Base-by-base conservation (phyloP, 1,284 basidiomycete species). In the Trametes hirsuta region DNA sequence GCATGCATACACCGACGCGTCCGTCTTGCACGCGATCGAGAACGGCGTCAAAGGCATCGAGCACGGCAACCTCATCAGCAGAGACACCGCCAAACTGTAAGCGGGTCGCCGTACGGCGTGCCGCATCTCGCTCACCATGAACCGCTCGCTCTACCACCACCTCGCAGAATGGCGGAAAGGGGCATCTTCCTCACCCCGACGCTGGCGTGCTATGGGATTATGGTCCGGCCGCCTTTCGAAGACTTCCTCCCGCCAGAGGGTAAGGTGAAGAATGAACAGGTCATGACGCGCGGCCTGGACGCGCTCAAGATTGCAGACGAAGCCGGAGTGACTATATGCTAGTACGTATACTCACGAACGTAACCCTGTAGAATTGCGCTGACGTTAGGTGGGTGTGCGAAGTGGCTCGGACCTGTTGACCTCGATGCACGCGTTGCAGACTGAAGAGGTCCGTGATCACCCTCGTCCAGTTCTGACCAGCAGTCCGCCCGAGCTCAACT, bases 111-210 rank as follows among this genome's bases (percentile, higher is more conserved):
- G 6, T n/a, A 22, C 22, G 18, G 18, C 18, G 18, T 18, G 18
- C 11, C 11, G 2, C 2, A 24, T 21, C 15, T n/a, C 34, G 34
- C 11, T 48, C 30, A n/a, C 18, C n/a, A 6, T 14, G 6, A 30
- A 18, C 18, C 18, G 18, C 18, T 18, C 18, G 18, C 18, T 18
- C 18, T 18, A 6, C 12, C 37, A 12, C 2, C 39, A 22, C 37
- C 24, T n/a, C 34, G 24, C 39, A 71, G 69, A 15, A 76, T 80
- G 76, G 77, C 75, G 1, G 66, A 72, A 45, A 74, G 74, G 50
- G 75, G 73, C 14, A 70, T 80, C 37, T 77, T 71, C 66, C 69
- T 80, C 6, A 82, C 80, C 0, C 81, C 81, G 5, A 83, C 81
- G 0, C 69, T 81, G 8, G 72, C 73, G n/a, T 72, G 76, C 63